A percentile compares a stretch with the other conserved stretches of the same genome.
phyloP scores from a whole-genome alignment of 805 yeast genomes.

The Wickerhamomyces ciferrii region DNA sequence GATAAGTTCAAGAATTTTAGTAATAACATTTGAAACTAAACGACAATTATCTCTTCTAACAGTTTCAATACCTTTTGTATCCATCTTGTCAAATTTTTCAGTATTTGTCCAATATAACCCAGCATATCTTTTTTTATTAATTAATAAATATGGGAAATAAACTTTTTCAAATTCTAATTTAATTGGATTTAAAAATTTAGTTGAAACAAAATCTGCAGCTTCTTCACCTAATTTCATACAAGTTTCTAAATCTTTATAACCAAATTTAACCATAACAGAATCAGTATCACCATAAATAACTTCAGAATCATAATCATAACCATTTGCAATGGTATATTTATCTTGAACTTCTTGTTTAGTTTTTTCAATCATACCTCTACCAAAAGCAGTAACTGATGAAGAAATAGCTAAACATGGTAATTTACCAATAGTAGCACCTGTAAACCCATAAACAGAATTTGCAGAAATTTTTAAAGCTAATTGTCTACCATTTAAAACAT shows the following conservation, averaged over 20 bases:
- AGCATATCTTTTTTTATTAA: conserved; percentile 95
- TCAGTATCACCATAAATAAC: conserved; percentile 99
- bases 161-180: conserved; percentile 96
- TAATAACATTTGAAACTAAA: conserved; percentile 89
- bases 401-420: conserved; percentile 96
- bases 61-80: conserved; percentile 96
- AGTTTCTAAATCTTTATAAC: conserved; percentile 68
- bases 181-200: conserved; percentile 76
- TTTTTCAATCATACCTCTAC: conserved; percentile 93
- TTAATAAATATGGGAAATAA: conserved; percentile 88
- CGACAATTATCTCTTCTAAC: conserved; percentile 98
- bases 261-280: conserved; percentile 98
- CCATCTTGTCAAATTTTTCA: conserved; percentile 92
- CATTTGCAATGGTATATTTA: conserved; percentile 74
- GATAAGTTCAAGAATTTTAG: conserved; percentile 79
- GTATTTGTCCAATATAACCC: conserved; percentile 95
- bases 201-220: conserved; percentile 86
- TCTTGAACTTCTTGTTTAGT: conserved; percentile 85
- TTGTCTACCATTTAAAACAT: conserved; percentile 95
- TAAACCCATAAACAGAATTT: conserved; percentile 96
- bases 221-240: conserved; percentile 93
- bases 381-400: conserved; percentile 91
- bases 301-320: conserved; percentile 76
- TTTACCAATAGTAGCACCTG: conserved; percentile 98
- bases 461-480: conserved; percentile 95